Percentiles rank a stretch among this genome's conserved stretches.
These are phyloP conservation scores for Alternaria consortialis DNA, from an alignment of 2,329 filamentous ascomycete genomes.

Conservation along the genomic window DNA sequence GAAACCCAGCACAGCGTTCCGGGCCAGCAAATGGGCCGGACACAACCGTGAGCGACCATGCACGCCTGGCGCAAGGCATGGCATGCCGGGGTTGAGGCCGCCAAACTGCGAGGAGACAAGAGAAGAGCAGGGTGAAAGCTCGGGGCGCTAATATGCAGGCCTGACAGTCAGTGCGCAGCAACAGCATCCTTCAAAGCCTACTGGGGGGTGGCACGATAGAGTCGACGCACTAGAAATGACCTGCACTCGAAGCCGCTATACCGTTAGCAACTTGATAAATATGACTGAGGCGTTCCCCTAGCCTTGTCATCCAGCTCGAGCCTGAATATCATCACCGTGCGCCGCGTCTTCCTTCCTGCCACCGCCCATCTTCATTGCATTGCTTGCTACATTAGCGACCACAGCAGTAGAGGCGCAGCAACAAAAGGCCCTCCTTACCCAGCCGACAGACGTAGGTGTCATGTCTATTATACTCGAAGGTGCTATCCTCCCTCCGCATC, in stretches of 20 bases:
- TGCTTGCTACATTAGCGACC: slow-evolving; percentile 22
- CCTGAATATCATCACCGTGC: slow-evolving; percentile 20
- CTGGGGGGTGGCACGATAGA: slow-evolving; percentile 41
- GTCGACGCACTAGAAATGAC: slow-evolving; percentile 45
- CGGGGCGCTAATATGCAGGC: slow-evolving; percentile 38
- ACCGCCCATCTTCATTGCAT: slow-evolving; percentile 16
- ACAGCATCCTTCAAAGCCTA: slow-evolving; percentile 32
- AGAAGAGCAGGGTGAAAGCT: slow-evolving; percentile 35
- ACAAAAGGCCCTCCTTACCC: slow-evolving; percentile 17
- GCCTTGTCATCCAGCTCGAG: slow-evolving; percentile 25
- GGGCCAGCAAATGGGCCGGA: slow-evolving; percentile 48
- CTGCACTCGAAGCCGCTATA: slow-evolving; percentile 23
- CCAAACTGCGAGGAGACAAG: slow-evolving; percentile 26
- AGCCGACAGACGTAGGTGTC: slow-evolving; percentile 23
- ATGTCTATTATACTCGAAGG: slow-evolving; percentile 50
- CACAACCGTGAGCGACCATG: slow-evolving; percentile 41
- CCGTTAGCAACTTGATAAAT: slow-evolving; percentile 34
- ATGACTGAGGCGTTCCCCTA: slow-evolving; percentile 29
- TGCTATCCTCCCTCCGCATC: slow-evolving; percentile 48
- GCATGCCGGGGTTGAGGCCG: slow-evolving; percentile 28
- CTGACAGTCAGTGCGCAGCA: slow-evolving; percentile 34
- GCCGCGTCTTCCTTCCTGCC: slow-evolving; percentile 12
- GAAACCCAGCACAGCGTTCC: slow-evolving; percentile 45
- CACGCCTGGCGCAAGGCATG: slow-evolving; percentile 33
- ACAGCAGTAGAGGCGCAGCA: slow-evolving; percentile 26